Base-by-base conservation (phyloP, 495 filamentous ascomycete species). In the Podospora tetraspora region DNA sequence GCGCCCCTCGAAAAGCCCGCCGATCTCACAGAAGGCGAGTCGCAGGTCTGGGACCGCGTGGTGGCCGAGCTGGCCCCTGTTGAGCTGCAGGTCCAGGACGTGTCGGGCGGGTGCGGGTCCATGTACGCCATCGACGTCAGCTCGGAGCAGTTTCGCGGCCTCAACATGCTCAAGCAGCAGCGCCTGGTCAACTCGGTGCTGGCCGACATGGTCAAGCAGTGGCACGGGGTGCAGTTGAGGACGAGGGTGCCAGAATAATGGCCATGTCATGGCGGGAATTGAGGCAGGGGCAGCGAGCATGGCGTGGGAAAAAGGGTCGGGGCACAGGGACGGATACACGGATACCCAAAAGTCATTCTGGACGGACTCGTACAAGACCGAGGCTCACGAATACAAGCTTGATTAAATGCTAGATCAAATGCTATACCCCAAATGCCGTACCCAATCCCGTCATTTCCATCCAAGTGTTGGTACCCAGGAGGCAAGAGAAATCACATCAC, bases 101-200 rank as follows among this genome's bases (percentile, higher is more conserved):
- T 93, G 63, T 88, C 85, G n/a, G 90, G 90, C 43, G 90, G 90
- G 30, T 93, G 90, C 78, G 90, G 90, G 59, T 87, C 85, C 66
- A 92, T 93, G 90, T 93, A 92, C 78, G 87, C 83, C 65, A 87
- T 93, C 69, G 88, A 92, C 69, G 86, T 92, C 69, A 78, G 82
- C 63, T 89, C 87, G 22, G 79, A 83, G 62, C 84, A 80, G 78
- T 93, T 93, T 76, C 80, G 84, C 62, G 90, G 90, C 30, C 64
- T 86, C 69, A 81, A 79, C 66, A 84, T 91, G 78, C 81, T 93
- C 71, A 88, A 88, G 80, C 90, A 92, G 74, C 90, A 93, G 73
- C 81, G 88, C 60, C 74, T 92, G 66, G 89, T 93, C 43, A 91
- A 92, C 75, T 78, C 84, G 10, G 81, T 87, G 60, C 80, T 93